These are phyloP conservation scores for Trichophyton simii DNA, from an alignment of 2,329 filamentous ascomycete species.

Conservation along the genomic window DNA sequence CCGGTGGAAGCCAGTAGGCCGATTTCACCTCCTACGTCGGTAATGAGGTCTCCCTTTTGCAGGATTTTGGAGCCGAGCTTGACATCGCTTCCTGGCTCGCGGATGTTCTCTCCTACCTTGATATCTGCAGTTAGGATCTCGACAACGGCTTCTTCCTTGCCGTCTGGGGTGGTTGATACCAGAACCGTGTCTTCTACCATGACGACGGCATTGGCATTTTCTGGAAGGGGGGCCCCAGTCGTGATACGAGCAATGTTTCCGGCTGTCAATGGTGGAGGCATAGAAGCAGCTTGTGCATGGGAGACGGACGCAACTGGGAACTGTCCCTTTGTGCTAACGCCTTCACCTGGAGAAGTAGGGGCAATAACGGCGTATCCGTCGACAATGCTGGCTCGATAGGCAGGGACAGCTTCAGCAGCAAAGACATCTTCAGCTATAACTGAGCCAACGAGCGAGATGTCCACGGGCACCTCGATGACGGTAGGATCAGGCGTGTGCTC, in stretches of 20 bases:
- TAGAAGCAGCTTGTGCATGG: slow-evolving; percentile 64
- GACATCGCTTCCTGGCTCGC: slow-evolving; percentile 84
- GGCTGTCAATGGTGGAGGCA: slow-evolving; percentile 47
- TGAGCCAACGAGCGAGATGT: slow-evolving; percentile 55
- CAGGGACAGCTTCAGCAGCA: slow-evolving; percentile 73
- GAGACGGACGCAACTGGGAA: slow-evolving; percentile 82
- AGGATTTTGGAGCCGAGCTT: slow-evolving; percentile 57
- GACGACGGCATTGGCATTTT: slow-evolving; percentile 77
- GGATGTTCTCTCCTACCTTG: slow-evolving; percentile 69
- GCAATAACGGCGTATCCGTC: slow-evolving; percentile 84
- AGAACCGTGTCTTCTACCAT: slow-evolving; percentile 94
- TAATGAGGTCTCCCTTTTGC: slow-evolving; percentile 66
- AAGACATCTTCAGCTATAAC: slow-evolving; percentile 74
- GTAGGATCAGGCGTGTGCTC: slow-evolving; percentile 56
- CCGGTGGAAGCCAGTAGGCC: slow-evolving; percentile 81
- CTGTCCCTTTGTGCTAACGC: slow-evolving; percentile 54
- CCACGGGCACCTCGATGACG: slow-evolving; percentile 47
- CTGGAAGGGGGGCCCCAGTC: slow-evolving; percentile 81
- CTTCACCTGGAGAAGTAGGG: slow-evolving; percentile 25
- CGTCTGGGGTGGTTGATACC: slow-evolving; percentile 62
- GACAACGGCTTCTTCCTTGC: slow-evolving; percentile 71
- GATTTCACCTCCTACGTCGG: slow-evolving; percentile 77
- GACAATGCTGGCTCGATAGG: slow-evolving; percentile 89
- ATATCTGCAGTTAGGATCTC: slow-evolving; percentile 72
- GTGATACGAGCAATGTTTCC: slow-evolving; percentile 84